A percentile compares a stretch with the other conserved stretches of the same genome.
These are phyloP conservation scores for Cercospora zeina DNA, from an alignment of 2,329 filamentous ascomycete species.

Conservation along the genomic window DNA sequence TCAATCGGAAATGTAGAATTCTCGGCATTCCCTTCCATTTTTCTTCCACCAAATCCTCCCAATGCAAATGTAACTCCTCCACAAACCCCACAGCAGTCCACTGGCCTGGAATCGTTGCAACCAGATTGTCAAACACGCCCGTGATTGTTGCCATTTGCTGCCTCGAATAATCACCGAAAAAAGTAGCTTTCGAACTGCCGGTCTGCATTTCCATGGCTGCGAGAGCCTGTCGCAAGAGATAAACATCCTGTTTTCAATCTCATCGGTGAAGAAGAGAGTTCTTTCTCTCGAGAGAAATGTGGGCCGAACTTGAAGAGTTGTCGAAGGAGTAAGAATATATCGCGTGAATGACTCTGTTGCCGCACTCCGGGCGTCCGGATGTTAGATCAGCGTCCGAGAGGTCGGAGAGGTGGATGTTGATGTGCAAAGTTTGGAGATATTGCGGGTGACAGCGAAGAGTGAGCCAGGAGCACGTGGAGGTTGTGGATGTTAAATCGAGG, in stretches of 20 bases:
- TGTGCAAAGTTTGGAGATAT: background rate
- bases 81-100: slow-evolving; percentile 8
- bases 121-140: slow-evolving; percentile 15
- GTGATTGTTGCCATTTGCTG: slow-evolving; percentile 10
- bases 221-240: background rate
- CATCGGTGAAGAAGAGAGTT: background rate
- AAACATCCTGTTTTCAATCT: slow-evolving; percentile 6
- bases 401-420: slow-evolving; percentile 10
- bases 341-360: slow-evolving; percentile 15
- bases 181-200: background rate
- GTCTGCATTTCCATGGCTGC: background rate
- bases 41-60: background rate
- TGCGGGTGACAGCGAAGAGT: slow-evolving; percentile 1
- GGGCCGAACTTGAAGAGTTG: slow-evolving; percentile 6
- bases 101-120: slow-evolving; percentile 12
- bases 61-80: slow-evolving; percentile 1
- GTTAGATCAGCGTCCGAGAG: slow-evolving; percentile 1
- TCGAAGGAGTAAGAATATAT: slow-evolving; percentile 3
- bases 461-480: background rate
- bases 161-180: background rate
- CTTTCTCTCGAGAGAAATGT: slow-evolving; percentile 4
- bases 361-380: background rate
- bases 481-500: slow-evolving; percentile 7
- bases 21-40: background rate
- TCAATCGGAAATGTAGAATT: background rate